A percentile compares a stretch with the other conserved stretches of the same genome.
phyloP scores from a whole-genome alignment of 192 early-diverging fungal genomes.

The Coemansia sp. region DNA sequence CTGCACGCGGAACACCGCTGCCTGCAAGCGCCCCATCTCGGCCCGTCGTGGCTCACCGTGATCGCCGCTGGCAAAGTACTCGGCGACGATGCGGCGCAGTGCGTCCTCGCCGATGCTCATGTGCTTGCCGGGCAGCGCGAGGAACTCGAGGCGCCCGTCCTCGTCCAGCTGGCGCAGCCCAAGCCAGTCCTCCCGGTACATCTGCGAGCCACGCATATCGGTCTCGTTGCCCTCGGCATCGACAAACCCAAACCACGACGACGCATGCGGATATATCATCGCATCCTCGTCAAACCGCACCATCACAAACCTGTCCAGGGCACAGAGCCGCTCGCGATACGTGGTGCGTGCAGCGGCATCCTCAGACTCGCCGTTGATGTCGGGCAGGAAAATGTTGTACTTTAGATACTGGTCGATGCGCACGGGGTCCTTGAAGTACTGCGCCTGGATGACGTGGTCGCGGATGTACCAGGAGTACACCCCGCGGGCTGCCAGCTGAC shows the following conservation, averaged over 20 bases:
- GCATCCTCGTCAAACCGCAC: slow-evolving; percentile 74
- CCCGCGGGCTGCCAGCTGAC: slow-evolving; percentile 70
- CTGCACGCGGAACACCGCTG: too few relatives aligned
- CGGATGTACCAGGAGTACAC: slow-evolving; percentile 86
- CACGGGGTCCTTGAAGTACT: slow-evolving; percentile 80
- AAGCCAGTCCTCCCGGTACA: slow-evolving; percentile 70
- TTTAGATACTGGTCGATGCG: slow-evolving; percentile 68
- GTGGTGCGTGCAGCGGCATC: slow-evolving; percentile 51
- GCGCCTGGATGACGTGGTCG: slow-evolving; percentile 83
- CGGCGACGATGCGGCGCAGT: slow-evolving; percentile 20
- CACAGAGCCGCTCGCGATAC: slow-evolving; percentile 57
- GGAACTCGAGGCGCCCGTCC: slow-evolving; percentile 26
- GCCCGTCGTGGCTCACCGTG: too few relatives aligned
- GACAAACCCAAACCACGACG: slow-evolving; percentile 71
- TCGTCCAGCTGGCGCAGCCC: slow-evolving; percentile 59
- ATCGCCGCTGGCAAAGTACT: slow-evolving; percentile 21
- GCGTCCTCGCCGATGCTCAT: slow-evolving; percentile 32
- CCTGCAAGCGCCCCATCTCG: too few relatives aligned
- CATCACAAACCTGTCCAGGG: slow-evolving; percentile 77
- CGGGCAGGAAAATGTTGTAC: slow-evolving; percentile 80
- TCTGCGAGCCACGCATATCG: slow-evolving; percentile 52
- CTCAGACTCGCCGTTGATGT: slow-evolving; percentile 77
- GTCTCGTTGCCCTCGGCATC: slow-evolving; percentile 54
- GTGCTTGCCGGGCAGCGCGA: slow-evolving; percentile 30
- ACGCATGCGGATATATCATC: slow-evolving; percentile 66